Evolutionary conservation across 1,139 yeast genomes (phyloP).

Genomic region (Yamadazyma diddensiae): DNA sequence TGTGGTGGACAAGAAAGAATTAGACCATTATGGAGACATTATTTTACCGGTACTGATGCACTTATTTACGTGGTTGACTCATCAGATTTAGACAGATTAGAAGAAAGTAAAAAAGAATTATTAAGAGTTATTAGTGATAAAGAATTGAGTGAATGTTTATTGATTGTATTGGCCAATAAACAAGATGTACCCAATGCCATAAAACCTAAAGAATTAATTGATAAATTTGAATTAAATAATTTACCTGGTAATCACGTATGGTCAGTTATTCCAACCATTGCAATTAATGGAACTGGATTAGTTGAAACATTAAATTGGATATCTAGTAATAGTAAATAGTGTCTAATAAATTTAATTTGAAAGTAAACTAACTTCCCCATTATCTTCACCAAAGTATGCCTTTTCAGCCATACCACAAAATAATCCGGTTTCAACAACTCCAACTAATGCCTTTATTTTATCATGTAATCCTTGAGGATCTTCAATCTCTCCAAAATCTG

Average conservation of each 20-base stretch:
- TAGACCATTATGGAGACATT: constrained; percentile 92
- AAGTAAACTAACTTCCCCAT: constrained; percentile 51
- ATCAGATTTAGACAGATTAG: constrained; percentile 66
- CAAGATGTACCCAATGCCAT: constrained; percentile 71
- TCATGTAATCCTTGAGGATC: constrained; percentile 60
- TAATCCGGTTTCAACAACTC: constrained; percentile 96
- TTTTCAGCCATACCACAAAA: constrained; percentile 69
- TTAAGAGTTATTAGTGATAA: constrained; percentile 74
- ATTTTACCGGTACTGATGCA: constrained; percentile 93
- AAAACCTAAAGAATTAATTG: constrained; percentile 65
- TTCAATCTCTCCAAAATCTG: constrained; percentile 78
- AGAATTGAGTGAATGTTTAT: constrained; percentile 74
- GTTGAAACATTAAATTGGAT: constrained; percentile 76
- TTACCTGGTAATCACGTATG: constrained; percentile 60
- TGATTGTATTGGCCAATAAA: constrained; percentile 86
- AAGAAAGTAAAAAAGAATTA: constrained; percentile 76
- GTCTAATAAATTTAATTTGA: neutral
- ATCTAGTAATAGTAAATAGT: constrained; percentile 52
- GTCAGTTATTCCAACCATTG: constrained; percentile 77
- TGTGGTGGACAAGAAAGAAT: constrained; percentile 94
- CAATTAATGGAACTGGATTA: constrained; percentile 72
- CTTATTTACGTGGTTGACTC: constrained; percentile 88
- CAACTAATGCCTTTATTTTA: constrained; percentile 72
- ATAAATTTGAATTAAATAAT: constrained; percentile 51
- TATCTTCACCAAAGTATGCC: constrained; percentile 85